A percentile compares a stretch with the other conserved stretches of the same genome.
Evolutionary conservation across 2,329 filamentous ascomycete genomes (phyloP).

Genomic region (Scolecobasidium constrictum): DNA sequence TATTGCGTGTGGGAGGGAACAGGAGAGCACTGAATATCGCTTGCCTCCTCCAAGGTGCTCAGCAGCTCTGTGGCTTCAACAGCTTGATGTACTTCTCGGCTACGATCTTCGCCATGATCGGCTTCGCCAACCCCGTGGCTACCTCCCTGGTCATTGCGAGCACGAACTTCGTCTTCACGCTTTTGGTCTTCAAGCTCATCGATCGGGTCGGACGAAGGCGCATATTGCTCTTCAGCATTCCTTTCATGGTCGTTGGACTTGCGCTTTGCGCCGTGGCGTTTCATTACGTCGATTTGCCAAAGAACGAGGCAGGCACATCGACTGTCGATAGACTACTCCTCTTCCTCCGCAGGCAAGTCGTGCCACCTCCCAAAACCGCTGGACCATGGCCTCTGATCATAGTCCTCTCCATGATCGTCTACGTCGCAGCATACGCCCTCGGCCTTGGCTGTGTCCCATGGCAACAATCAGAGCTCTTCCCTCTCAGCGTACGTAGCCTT

Average conservation of each 20-base stretch:
- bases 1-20: constrained; percentile 38
- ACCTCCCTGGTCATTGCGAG: constrained; percentile 32
- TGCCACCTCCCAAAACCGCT: not conserved
- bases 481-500: constrained; percentile 59
- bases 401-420: constrained; percentile 65
- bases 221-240: constrained; percentile 73
- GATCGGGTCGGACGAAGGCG: constrained; percentile 32
- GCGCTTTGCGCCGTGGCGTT: constrained; percentile 64
- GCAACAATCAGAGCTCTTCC: constrained; percentile 91
- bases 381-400: constrained; percentile 40
- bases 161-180: constrained; percentile 36
- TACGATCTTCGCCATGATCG: constrained; percentile 36
- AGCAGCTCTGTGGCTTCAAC: constrained; percentile 65
- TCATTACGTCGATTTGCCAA: constrained; percentile 44
- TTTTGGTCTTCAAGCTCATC: constrained; percentile 33
- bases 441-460: constrained; percentile 89
- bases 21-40: constrained; percentile 71
- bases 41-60: constrained; percentile 74
- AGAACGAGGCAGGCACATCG: constrained; percentile 1
- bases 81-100: constrained; percentile 38
- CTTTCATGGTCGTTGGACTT: constrained; percentile 70
- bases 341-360: not conserved
- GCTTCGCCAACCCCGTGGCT: constrained; percentile 33
- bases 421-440: constrained; percentile 76
- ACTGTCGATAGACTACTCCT: not conserved